Evolutionary conservation across 73 alveolate genomes (phyloP).

Genomic region (Uronychia setigera): DNA sequence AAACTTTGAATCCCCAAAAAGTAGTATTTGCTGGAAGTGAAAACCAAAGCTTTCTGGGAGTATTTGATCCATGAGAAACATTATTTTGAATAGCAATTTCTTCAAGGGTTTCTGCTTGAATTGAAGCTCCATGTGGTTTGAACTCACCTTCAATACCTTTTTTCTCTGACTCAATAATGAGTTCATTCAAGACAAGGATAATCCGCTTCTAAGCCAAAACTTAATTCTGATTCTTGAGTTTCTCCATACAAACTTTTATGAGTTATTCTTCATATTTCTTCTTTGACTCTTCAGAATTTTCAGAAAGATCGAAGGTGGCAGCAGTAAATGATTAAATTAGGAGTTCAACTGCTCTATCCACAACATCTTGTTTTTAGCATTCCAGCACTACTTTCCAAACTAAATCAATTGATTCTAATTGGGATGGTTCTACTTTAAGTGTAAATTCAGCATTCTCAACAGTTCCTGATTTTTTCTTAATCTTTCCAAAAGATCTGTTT

Average conservation of each 20-base stretch:
- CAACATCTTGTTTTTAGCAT: conserved; percentile 32
- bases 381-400: conserved; percentile 68
- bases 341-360: conserved; percentile 57
- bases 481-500: conserved; percentile 17
- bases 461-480: conserved; percentile 21
- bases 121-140: conserved; percentile 63
- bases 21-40: conserved; percentile 73
- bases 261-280: no score
- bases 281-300: conserved; percentile 20
- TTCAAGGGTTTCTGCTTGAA: conserved; percentile 63
- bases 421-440: conserved; percentile 39
- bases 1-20: conserved; percentile 78
- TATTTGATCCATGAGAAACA: conserved; percentile 42
- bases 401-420: conserved; percentile 54
- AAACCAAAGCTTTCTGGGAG: conserved; percentile 65
- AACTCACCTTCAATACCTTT: conserved; percentile 84
- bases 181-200: conserved; percentile 67
- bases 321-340: conserved; percentile 47
- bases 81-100: conserved; percentile 49
- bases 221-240: no score
- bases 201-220: no score
- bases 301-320: conserved; percentile 12
- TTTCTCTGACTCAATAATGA: conserved; percentile 77
- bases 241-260: no score
- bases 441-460: conserved; percentile 53